A percentile compares a stretch with the other conserved stretches of the same genome.
Evolutionary conservation across 2,329 filamentous ascomycete genomes (phyloP).

Genomic region (Cercospora sojina): DNA sequence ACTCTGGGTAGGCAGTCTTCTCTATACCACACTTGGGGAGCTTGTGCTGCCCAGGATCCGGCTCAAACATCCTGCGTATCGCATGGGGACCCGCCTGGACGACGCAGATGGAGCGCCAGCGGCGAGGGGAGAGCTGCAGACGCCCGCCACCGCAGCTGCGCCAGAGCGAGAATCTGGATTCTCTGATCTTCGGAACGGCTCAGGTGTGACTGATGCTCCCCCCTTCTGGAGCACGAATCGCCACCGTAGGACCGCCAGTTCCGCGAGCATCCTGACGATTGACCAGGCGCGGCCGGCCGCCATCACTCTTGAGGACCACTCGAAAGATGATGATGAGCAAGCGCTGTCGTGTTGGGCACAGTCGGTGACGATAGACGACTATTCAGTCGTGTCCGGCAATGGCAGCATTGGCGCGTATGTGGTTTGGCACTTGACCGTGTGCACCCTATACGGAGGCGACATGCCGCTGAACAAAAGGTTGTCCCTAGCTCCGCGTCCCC

Average conservation of each 20-base stretch:
- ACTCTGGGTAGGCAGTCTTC: conserved; percentile 1
- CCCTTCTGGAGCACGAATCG: conserved; percentile 47
- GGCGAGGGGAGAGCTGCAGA: conserved; percentile 15
- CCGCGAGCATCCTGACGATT: conserved; percentile 39
- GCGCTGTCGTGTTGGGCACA: conserved; percentile 62
- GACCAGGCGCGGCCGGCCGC: conserved; percentile 38
- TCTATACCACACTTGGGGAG: conserved; percentile 6
- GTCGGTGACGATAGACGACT: conserved; percentile 61
- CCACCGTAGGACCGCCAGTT: conserved; percentile 42
- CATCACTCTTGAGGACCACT: conserved; percentile 65
- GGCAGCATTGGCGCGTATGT: conserved; percentile 80
- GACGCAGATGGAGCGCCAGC: conserved; percentile 14
- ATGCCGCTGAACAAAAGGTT: conserved; percentile 52
- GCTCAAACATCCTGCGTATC: conserved; percentile 4
- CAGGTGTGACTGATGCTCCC: conserved; percentile 38
- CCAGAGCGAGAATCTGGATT: conserved; percentile 11
- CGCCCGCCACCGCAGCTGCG: conserved; percentile 16
- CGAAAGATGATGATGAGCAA: conserved; percentile 57
- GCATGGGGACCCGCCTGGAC: conserved; percentile 20
- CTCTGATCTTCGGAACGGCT: conserved; percentile 11
- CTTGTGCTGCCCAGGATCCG: neutral
- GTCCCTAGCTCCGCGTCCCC: conserved; percentile 3
- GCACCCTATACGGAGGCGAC: conserved; percentile 67
- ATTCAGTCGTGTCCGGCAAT: conserved; percentile 60
- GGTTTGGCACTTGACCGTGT: conserved; percentile 86